phyloP scores from a whole-genome alignment of 371 early-diverging fungal species.

The Apophysomyces trapeziformis region DNA sequence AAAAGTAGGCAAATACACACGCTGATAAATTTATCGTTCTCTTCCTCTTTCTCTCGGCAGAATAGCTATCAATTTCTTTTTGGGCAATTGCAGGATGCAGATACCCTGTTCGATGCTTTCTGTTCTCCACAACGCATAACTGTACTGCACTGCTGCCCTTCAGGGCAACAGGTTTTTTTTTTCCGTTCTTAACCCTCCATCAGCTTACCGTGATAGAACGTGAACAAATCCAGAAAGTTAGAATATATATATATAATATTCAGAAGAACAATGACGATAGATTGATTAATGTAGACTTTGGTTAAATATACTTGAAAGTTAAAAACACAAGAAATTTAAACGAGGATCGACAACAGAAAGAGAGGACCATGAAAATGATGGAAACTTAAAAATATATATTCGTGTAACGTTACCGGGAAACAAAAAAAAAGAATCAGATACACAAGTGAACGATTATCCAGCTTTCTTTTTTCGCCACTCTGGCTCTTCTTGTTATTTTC shows the following conservation, averaged over 20 bases:
- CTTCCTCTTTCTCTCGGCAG: too few relatives aligned
- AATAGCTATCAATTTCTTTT: background rate
- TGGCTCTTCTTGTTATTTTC: background rate
- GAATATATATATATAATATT: too few relatives aligned
- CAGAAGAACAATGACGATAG: too few relatives aligned
- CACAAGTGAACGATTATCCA: background rate
- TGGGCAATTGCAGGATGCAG: conserved; percentile 1
- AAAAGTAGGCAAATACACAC: background rate
- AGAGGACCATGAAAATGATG: conserved; percentile 1
- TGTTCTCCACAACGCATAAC: background rate
- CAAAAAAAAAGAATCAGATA: background rate
- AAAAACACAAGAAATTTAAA: background rate
- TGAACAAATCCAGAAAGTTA: too few relatives aligned
- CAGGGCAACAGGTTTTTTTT: background rate
- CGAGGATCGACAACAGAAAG: background rate
- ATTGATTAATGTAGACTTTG: too few relatives aligned
- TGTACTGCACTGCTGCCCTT: background rate
- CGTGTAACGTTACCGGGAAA: conserved; percentile 4
- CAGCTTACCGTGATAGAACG: too few relatives aligned
- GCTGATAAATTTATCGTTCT: background rate
- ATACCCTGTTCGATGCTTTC: background rate
- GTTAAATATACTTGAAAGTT: too few relatives aligned
- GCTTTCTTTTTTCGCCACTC: background rate
- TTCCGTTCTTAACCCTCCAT: too few relatives aligned
- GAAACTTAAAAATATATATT: conserved; percentile 4